Percentiles rank a stretch among this genome's conserved stretches.
Conservation (phyloP, 2,329 filamentous ascomycete genomes). For the Ceratocystis huliohia region DNA sequence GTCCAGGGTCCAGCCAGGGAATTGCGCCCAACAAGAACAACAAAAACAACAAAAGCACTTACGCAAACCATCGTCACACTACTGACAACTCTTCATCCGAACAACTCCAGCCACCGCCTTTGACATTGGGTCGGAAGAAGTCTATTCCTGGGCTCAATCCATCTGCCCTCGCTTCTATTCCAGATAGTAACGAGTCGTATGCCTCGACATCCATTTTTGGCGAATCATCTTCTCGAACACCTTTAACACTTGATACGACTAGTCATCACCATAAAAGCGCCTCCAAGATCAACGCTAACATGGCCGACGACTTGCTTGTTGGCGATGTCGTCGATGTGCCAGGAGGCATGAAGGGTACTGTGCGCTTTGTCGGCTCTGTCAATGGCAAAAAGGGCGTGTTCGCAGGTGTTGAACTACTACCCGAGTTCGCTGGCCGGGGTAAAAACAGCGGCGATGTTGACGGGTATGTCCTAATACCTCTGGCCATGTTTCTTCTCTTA, state of each 20-base stretch:
- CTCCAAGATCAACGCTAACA: slow-evolving; percentile 24
- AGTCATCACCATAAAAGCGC: slow-evolving; percentile 24
- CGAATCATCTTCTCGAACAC: slow-evolving; percentile 24
- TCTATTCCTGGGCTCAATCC: slow-evolving; percentile 58
- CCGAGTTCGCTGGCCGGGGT: slow-evolving; percentile 66
- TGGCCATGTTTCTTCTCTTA: slow-evolving; percentile 7
- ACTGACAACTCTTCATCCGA: background rate
- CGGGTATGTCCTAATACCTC: slow-evolving; percentile 45
- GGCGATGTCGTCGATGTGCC: slow-evolving; percentile 85
- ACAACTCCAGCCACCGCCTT: slow-evolving; percentile 13
- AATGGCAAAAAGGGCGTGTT: slow-evolving; percentile 83
- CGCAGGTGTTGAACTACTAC: slow-evolving; percentile 77
- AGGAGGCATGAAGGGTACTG: slow-evolving; percentile 78
- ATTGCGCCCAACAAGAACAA: background rate
- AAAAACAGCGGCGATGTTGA: slow-evolving; percentile 97
- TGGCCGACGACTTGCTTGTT: slow-evolving; percentile 44
- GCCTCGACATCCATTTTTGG: slow-evolving; percentile 37
- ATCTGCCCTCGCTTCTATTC: slow-evolving; percentile 49
- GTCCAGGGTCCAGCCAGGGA: slow-evolving; percentile 9
- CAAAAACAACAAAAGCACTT: background rate
- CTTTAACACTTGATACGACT: slow-evolving; percentile 23
- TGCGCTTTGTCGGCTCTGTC: slow-evolving; percentile 80
- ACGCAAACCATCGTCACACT: background rate
- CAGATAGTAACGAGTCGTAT: slow-evolving; percentile 54
- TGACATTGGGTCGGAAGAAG: slow-evolving; percentile 43